Percentiles rank a stretch among this genome's conserved stretches.
phyloP scores from a whole-genome alignment of 1,139 yeast species.

The Blastobotrys malaysiensis region DNA sequence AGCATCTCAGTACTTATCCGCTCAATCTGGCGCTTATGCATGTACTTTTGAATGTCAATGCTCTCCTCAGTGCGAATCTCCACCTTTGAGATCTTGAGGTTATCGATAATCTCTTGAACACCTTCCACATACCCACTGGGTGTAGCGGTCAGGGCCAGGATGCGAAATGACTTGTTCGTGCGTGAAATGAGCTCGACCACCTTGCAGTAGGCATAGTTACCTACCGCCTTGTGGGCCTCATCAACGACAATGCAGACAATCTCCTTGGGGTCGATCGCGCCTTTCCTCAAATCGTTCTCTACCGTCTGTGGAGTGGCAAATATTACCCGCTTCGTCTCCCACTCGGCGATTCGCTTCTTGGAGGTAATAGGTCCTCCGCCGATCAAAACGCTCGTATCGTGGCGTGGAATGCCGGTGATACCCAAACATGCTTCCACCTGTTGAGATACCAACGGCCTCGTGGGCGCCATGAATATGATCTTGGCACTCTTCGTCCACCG shows the following conservation, averaged over 20 bases:
- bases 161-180: constrained; percentile 61
- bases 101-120: constrained; percentile 76
- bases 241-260: constrained; percentile 78
- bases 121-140: constrained; percentile 87
- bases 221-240: constrained; percentile 93
- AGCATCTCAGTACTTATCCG: constrained; percentile 52
- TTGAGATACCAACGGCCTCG: constrained; percentile 95
- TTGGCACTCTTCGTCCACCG: constrained; percentile 78
- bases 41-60: constrained; percentile 70
- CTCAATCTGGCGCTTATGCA: constrained; percentile 63
- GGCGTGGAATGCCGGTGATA: constrained; percentile 74
- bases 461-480: constrained; percentile 93
- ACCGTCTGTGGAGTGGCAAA: constrained; percentile 97
- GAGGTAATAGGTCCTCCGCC: constrained; percentile 39
- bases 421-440: constrained; percentile 92
- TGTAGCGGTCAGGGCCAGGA: constrained; percentile 90
- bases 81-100: constrained; percentile 65
- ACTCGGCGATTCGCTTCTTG: constrained; percentile 52
- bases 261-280: constrained; percentile 67
- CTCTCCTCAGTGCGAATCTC: constrained; percentile 86
- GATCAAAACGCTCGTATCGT: constrained; percentile 72
- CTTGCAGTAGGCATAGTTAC: constrained; percentile 82
- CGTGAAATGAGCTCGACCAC: constrained; percentile 64
- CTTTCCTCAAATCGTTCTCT: constrained; percentile 77
- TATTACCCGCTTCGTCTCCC: constrained; percentile 73